Evolutionary conservation across 1,139 yeast species (phyloP), one percentile per base, ranked within the genome.

Genomic region (Candida tropicalis): DNA sequence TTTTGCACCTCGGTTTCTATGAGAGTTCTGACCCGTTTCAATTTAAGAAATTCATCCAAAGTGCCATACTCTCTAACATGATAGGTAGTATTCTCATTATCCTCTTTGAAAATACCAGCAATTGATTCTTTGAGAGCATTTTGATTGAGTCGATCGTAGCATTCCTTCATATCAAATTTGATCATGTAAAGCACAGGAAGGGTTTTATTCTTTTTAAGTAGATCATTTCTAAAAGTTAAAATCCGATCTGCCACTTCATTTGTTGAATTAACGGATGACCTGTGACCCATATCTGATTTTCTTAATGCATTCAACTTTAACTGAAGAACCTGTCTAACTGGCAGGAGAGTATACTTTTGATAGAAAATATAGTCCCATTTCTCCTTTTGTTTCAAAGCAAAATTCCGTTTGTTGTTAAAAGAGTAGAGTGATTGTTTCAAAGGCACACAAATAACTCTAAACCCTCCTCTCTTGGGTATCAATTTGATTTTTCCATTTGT

Each of bases 141-240:
- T 36, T 79, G 79, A 5, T 89, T 84, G 15, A 91, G 69, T 3
- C 83, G 78, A 55, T 93, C 98, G 58, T 84, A 93, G 45, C 97
- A 90, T 12, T 83, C 76, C 44, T 75, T 74, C 56, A 88, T 81
- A 58, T 93, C 99, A 57, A 89, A 86, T 53, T 87, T 88, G 27
- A 85, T 68, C 33, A 79, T 75, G 55, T 68, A 77, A 1, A 84
- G 54, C 9, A 54, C 44, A 0, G 81, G 81, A 1, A 75, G 20
- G 0, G 23, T 32, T 0, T 55, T 53, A 31, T 54, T 47, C 6
- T 52, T 48, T 2, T 41, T 12, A 1, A 57, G 10, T 1, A 72
- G 43, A 0, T 31, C 28, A 2, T 45, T 38, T 49, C 55, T 54
- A 38, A 50, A 60, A 0, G 43, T 26, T 9, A 45, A 43, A 5